Base-by-base conservation (phyloP, 306 rosid species). In the Hippophae gyantsensis region DNA sequence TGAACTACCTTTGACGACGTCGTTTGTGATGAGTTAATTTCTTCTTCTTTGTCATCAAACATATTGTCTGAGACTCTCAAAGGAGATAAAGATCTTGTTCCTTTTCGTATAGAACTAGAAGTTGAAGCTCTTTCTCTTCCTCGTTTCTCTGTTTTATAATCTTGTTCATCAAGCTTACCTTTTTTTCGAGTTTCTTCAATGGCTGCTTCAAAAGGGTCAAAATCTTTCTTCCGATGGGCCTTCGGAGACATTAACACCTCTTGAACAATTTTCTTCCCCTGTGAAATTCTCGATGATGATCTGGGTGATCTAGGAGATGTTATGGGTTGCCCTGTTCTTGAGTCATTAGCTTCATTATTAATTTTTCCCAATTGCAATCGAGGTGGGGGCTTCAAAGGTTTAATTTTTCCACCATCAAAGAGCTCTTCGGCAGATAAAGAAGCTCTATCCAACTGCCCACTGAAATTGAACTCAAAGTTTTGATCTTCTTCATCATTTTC, bases 341-440 rank as follows among this genome's bases (percentile, higher is more conserved):
- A 32, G 26, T 72, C 62, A 42, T 57, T 14, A 9, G 48, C 14
- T 6, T 32, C 38, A 2, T 2, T 32, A 32, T 32, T 32, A 32
- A 2, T 32, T 32, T 32, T 32, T 2, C 59, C 49, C 7, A 72
- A 58, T 0, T 76, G 86, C 1, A 81, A 42, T 1, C 70, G 58
- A 0, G 86, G 85, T 0, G 92, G 87, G 0, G 74, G 95, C 38
- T 87, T 85, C 26, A 87, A 8, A 9, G 96, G 95, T 10, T 78
- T 74, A 57, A 92, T 92, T 49, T 85, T 88, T 1, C 98, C 98
- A 9, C 73, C 82, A 38, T 81, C 71, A 46, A 92, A 92, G 64
- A 92, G 96, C 54, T 92, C 96, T 1, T 92, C 98, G 0, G 98
- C 76, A 5, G 93, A 70, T 45, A 85, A 61, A 9, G 86, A 77